Evolutionary conservation across 257 asterid genomes (phyloP).

Genomic region (Solanum acaule): DNA sequence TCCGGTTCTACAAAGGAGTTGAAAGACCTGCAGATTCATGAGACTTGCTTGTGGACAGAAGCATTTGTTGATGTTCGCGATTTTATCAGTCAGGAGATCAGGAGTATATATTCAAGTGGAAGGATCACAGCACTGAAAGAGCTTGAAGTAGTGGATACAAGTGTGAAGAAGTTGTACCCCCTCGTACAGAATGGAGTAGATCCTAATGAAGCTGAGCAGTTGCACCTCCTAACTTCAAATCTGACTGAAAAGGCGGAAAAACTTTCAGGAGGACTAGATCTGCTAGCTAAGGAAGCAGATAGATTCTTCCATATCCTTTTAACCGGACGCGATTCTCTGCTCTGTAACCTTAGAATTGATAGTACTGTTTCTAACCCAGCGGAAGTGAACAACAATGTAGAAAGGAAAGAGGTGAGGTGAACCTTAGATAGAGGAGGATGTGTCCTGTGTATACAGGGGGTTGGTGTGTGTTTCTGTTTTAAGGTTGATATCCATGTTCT

Average conservation of each 20-base stretch:
- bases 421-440: not conserved
- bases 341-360: slow-evolving; percentile 59
- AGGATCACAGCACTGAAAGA: slow-evolving; percentile 50
- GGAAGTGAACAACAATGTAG: slow-evolving; percentile 14
- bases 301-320: slow-evolving; percentile 69
- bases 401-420: slow-evolving; percentile 44
- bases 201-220: slow-evolving; percentile 26
- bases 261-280: slow-evolving; percentile 57
- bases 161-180: slow-evolving; percentile 54
- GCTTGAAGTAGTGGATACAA: slow-evolving; percentile 50
- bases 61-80: slow-evolving; percentile 43
- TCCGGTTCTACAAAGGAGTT: slow-evolving; percentile 66
- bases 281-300: slow-evolving; percentile 65
- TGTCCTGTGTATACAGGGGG: slow-evolving; percentile 5
- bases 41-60: slow-evolving; percentile 47
- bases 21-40: slow-evolving; percentile 36
- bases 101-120: slow-evolving; percentile 26
- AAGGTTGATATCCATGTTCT: slow-evolving; percentile 2
- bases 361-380: slow-evolving; percentile 12
- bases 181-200: slow-evolving; percentile 38
- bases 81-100: slow-evolving; percentile 48
- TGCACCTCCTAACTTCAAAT: slow-evolving; percentile 19
- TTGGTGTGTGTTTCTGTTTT: not conserved
- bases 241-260: slow-evolving; percentile 33
- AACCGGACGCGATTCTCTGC: slow-evolving; percentile 69